Evolutionary conservation across 257 asterid genomes (phyloP).

Genomic region (Coffea canephora): DNA sequence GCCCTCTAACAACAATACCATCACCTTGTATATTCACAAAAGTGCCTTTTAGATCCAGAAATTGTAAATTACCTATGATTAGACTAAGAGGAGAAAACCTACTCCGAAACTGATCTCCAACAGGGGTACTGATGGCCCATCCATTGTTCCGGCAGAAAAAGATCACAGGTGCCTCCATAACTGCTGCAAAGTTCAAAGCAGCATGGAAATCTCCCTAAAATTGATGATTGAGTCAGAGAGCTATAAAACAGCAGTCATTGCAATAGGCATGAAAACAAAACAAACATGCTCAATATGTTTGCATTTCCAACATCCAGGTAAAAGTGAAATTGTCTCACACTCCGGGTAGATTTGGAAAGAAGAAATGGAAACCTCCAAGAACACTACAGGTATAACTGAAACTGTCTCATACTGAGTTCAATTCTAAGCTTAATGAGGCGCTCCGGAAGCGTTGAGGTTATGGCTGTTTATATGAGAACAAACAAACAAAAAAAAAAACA

Average conservation of each 20-base stretch:
- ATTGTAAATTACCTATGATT: too few relatives aligned
- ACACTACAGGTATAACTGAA: too few relatives aligned
- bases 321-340: not conserved
- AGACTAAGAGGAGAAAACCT: not conserved
- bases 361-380: not conserved
- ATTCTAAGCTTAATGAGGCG: not conserved
- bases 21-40: conserved; percentile 46
- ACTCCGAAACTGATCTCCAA: conserved; percentile 75
- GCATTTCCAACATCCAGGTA: not conserved
- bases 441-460: not conserved
- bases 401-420: not conserved
- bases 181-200: conserved; percentile 87
- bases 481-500: too few relatives aligned
- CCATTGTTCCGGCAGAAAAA: conserved; percentile 92
- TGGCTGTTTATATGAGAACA: not conserved
- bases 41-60: too few relatives aligned
- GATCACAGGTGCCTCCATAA: conserved; percentile 72
- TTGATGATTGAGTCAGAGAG: not conserved
- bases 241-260: not conserved
- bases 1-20: conserved; percentile 80
- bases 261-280: not conserved
- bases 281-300: not conserved
- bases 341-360: not conserved
- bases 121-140: conserved; percentile 94
- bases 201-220: conserved; percentile 90